A percentile compares a stretch with the other conserved stretches of the same genome.
Conservation (phyloP, 805 yeast genomes). For the Diddensiella transvaalensis region DNA sequence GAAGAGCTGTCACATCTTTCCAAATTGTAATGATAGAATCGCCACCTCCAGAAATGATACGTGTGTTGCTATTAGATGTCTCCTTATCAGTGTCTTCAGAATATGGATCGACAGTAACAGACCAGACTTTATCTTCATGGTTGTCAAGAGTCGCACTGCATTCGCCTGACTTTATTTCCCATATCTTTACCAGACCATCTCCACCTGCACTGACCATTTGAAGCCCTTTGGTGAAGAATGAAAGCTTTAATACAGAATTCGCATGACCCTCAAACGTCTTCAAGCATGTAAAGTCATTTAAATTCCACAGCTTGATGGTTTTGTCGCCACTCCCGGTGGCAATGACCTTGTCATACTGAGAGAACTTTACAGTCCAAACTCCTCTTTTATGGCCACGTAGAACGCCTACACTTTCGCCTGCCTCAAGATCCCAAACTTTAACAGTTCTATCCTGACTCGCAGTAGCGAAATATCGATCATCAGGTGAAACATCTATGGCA, state of each 20-base stretch:
- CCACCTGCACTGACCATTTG: slow-evolving; percentile 79
- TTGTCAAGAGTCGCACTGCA: slow-evolving; percentile 79
- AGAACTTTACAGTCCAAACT: slow-evolving; percentile 84
- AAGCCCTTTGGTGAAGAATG: slow-evolving; percentile 60
- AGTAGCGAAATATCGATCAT: slow-evolving; percentile 82
- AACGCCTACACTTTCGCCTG: slow-evolving; percentile 85
- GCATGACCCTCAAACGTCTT: slow-evolving; percentile 93
- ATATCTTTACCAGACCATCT: slow-evolving; percentile 87
- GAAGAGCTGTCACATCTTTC: slow-evolving; percentile 82
- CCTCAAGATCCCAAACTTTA: slow-evolving; percentile 79
- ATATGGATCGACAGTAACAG: slow-evolving; percentile 51
- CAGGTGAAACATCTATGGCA: slow-evolving; percentile 83
- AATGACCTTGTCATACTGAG: slow-evolving; percentile 62
- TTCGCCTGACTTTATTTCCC: slow-evolving; percentile 78
- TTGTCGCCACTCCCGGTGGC: slow-evolving; percentile 92
- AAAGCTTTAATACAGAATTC: slow-evolving; percentile 82
- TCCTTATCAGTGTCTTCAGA: slow-evolving; percentile 48
- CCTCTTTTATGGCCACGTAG: slow-evolving; percentile 92
- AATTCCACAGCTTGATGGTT: slow-evolving; percentile 83
- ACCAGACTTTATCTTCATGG: slow-evolving; percentile 95
- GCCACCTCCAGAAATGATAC: slow-evolving; percentile 86
- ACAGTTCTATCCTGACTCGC: slow-evolving; percentile 93
- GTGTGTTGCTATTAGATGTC: slow-evolving; percentile 32
- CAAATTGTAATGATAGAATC: slow-evolving; percentile 89
- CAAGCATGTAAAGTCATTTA: slow-evolving; percentile 68